Percentiles rank a stretch among this genome's conserved stretches.
phyloP scores from a whole-genome alignment of 1,284 basidiomycete genomes.

The Ustilago trichophora region DNA sequence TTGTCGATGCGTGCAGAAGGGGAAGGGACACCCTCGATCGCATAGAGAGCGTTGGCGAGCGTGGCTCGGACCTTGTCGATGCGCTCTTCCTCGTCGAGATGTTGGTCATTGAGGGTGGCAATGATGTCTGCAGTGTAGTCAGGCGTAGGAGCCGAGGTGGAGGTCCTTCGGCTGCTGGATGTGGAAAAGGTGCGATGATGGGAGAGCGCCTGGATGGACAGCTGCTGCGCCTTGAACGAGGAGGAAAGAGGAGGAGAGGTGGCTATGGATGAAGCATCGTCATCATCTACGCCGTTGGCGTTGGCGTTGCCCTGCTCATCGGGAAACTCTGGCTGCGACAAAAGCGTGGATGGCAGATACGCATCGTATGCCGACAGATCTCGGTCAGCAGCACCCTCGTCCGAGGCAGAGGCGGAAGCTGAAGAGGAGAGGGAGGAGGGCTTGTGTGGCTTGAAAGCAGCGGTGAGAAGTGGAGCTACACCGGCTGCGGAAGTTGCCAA shows the following conservation, averaged over 20 bases:
- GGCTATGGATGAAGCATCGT: slow-evolving; percentile 24
- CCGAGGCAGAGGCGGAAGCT: slow-evolving; percentile 48
- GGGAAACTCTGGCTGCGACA: slow-evolving; percentile 6
- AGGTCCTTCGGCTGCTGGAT: slow-evolving; percentile 32
- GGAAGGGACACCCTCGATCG: slow-evolving; percentile 43
- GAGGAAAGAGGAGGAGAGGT: slow-evolving; percentile 45
- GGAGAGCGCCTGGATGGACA: slow-evolving; percentile 41
- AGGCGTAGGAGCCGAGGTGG: slow-evolving; percentile 20
- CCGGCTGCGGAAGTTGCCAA: slow-evolving; percentile 10
- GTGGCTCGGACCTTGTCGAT: slow-evolving; percentile 55
- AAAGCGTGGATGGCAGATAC: slow-evolving; percentile 17
- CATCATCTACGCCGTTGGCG: slow-evolving; percentile 17
- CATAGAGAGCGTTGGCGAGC: slow-evolving; percentile 37
- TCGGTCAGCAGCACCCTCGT: slow-evolving; percentile 31
- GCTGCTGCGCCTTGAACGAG: slow-evolving; percentile 48
- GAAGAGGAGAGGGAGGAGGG: slow-evolving; percentile 49
- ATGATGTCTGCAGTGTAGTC: slow-evolving; percentile 42
- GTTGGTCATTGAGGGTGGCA: slow-evolving; percentile 39
- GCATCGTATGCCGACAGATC: slow-evolving; percentile 19
- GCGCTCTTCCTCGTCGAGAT: slow-evolving; percentile 54
- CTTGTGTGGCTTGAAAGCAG: slow-evolving; percentile 44
- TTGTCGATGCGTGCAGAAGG: slow-evolving; percentile 51
- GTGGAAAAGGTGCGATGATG: slow-evolving; percentile 30
- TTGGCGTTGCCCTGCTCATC: slow-evolving; percentile 1
- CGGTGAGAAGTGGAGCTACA: slow-evolving; percentile 28